Evolutionary conservation across 345 rosid species (phyloP), one percentile per base, ranked within the genome.

Genomic region (Linum tenue): DNA sequence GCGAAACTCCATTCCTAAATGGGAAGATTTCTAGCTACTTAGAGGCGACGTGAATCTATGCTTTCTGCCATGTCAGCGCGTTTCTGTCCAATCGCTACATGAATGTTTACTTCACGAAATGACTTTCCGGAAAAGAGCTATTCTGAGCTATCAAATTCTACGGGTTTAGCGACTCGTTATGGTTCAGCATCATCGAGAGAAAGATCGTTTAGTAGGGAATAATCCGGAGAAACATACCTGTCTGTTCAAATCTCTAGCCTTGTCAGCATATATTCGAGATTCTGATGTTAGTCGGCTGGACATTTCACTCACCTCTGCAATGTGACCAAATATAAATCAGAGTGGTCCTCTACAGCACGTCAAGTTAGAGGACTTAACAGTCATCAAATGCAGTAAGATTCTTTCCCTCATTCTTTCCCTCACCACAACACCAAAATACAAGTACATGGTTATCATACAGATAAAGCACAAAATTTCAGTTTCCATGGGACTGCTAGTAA

Each of bases 261-360:
- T 95, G 71, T 89, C 96, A 62, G 99, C 99, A 80, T 91, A 95
- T 69, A 84, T 67, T 67, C 96, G 97, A 43, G 97, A 91, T 77
- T 95, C 99, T 56, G 94, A 87, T 2, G 97, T 91, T 79, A 95
- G 75, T 65, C 96, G 82, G 67, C 89, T 95, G 58, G 99, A 95
- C 97, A 95, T 95, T 78, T 95, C 85, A 72, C 97, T 95, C 76
- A 95, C 99, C 95, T 90, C 99, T 95, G 94, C 81, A 81, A 70
- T 43, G 63, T 70, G 53, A 41, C 67, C 67, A 42, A 41, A 59
- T 17, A 72, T 37, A 58, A 39, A 64, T 22, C 9, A 48, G 53
- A 9, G 53, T 48, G 9, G 15, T 22, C 31, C 31, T 22, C 31
- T 22, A 22, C 31, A 22, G 31, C 31, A 22, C 31, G 31, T 22